A percentile compares a stretch with the other conserved stretches of the same genome.
phyloP scores from a whole-genome alignment of 768 basidiomycete genomes.

The Gymnopilus junonius region DNA sequence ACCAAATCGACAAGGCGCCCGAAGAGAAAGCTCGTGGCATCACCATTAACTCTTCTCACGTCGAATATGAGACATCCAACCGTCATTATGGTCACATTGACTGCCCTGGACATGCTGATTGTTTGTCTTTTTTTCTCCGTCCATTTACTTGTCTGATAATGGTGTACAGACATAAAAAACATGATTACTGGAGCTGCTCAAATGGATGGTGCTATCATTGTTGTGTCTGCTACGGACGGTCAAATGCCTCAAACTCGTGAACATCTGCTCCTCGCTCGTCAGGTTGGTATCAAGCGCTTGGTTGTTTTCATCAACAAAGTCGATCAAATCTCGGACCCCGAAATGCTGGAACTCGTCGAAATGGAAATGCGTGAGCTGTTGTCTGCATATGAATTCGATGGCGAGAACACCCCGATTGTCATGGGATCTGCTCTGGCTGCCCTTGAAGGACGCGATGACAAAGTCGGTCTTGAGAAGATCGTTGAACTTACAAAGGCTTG shows the following conservation, averaged over 20 bases:
- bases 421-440: slow-evolving; percentile 98
- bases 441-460: slow-evolving; percentile 82
- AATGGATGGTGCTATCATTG: slow-evolving; percentile 95
- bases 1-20: slow-evolving; percentile 97
- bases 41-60: slow-evolving; percentile 98
- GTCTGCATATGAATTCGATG: slow-evolving; percentile 91
- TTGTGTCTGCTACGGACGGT: slow-evolving; percentile 98
- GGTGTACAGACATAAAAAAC: slow-evolving; percentile 82
- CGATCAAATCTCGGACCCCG: slow-evolving; percentile 93
- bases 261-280: slow-evolving; percentile 95
- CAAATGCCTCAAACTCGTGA: slow-evolving; percentile 99
- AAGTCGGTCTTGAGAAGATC: slow-evolving; percentile 83
- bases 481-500: slow-evolving; percentile 82
- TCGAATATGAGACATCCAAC: slow-evolving; percentile 92
- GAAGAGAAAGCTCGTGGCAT: slow-evolving; percentile 99
- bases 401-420: slow-evolving; percentile 96
- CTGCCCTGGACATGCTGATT: slow-evolving; percentile 96
- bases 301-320: slow-evolving; percentile 99
- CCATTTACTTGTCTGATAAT: slow-evolving; percentile 9
- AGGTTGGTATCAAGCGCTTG: slow-evolving; percentile 96
- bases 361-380: slow-evolving; percentile 99
- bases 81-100: slow-evolving; percentile 99
- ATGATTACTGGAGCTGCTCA: slow-evolving; percentile 99
- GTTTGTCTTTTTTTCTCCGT: slow-evolving; percentile 45
- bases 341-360: slow-evolving; percentile 99